phyloP scores from a whole-genome alignment of 306 rosid genomes.

The Quercus suber region DNA sequence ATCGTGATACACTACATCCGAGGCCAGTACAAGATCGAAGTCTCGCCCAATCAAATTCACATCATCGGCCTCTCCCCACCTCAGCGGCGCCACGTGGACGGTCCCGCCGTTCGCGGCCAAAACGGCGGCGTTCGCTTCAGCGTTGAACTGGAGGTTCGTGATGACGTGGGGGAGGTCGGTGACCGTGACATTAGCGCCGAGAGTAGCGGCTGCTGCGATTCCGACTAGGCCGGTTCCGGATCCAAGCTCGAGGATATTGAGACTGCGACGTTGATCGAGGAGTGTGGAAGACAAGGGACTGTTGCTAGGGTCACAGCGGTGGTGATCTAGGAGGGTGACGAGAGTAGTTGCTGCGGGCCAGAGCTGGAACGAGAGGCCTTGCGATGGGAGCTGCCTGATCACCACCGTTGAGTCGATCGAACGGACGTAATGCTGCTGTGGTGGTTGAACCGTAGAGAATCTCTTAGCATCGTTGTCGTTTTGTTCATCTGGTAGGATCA shows the following conservation, averaged over 20 bases:
- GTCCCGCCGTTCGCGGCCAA: constrained; percentile 49
- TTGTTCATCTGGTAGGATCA: constrained; percentile 22
- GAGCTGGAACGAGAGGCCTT: constrained; percentile 90
- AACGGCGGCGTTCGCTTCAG: constrained; percentile 47
- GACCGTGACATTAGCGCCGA: constrained; percentile 58
- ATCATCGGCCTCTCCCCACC: constrained; percentile 78
- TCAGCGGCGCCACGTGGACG: constrained; percentile 48
- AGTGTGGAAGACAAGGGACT: constrained; percentile 62
- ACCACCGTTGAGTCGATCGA: constrained; percentile 54
- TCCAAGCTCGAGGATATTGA: constrained; percentile 74
- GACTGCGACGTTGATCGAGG: constrained; percentile 20
- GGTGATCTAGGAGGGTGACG: constrained; percentile 71
- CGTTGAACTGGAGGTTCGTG: constrained; percentile 69
- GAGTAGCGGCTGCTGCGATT: constrained; percentile 73
- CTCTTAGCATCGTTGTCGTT: background rate
- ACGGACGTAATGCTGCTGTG: constrained; percentile 44
- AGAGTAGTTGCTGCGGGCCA: constrained; percentile 95
- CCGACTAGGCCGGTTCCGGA: constrained; percentile 96
- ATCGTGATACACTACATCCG: constrained; percentile 92
- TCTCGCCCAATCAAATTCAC: constrained; percentile 51
- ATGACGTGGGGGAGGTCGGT: constrained; percentile 89
- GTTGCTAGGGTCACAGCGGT: constrained; percentile 39
- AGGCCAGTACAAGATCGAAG: constrained; percentile 65
- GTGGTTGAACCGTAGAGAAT: constrained; percentile 12
- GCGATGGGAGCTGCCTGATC: constrained; percentile 78